Evolutionary conservation across 768 basidiomycete genomes (phyloP).

Genomic region (Suillus brevipes): DNA sequence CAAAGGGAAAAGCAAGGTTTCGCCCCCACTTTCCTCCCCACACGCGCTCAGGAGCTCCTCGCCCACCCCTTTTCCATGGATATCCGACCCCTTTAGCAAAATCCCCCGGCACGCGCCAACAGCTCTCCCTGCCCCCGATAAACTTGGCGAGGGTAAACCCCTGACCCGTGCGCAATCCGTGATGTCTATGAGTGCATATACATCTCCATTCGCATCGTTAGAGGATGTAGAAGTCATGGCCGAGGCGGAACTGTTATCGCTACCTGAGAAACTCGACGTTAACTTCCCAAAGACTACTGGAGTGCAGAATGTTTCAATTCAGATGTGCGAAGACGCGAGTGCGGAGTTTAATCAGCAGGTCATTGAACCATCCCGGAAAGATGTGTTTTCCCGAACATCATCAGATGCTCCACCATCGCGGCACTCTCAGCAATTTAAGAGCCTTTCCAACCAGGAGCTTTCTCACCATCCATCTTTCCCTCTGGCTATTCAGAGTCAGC

Average conservation of each 20-base stretch:
- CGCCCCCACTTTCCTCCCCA: background rate
- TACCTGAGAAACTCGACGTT: background rate
- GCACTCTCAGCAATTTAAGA: slow-evolving; percentile 15
- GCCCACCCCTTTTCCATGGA: no score
- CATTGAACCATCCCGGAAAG: background rate
- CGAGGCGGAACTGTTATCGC: background rate
- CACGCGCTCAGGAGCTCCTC: background rate
- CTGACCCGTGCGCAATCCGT: background rate
- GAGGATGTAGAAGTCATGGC: background rate
- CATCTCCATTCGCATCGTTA: slow-evolving; percentile 20
- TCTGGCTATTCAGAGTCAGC: slow-evolving; percentile 4
- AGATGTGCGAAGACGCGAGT: background rate
- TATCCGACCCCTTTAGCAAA: background rate
- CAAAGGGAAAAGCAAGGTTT: background rate
- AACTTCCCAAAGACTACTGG: background rate
- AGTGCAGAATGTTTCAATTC: background rate
- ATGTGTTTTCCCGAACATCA: background rate
- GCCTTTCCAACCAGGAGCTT: slow-evolving; percentile 18
- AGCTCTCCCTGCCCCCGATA: no score
- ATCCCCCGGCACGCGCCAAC: background rate
- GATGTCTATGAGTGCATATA: slow-evolving; percentile 7
- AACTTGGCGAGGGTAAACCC: background rate
- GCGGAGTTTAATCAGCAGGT: background rate
- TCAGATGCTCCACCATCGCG: background rate
- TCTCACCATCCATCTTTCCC: background rate